Conservation (phyloP, 1,284 basidiomycete species). For the Malassezia sympodialis region DNA sequence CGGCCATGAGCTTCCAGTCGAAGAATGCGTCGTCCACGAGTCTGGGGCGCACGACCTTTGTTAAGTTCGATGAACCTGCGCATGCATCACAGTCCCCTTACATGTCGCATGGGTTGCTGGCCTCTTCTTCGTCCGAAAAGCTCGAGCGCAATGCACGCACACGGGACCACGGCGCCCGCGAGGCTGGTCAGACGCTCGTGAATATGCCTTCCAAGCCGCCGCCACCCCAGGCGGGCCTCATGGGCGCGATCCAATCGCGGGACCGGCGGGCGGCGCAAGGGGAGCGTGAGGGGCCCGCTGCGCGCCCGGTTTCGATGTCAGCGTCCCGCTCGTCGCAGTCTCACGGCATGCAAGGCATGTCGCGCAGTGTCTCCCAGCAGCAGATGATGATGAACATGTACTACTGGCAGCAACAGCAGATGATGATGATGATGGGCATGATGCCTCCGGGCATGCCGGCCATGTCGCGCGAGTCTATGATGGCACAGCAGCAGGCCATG, state of each 20-base stretch:
- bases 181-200: slow-evolving; percentile 76
- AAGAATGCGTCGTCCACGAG: background rate
- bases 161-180: slow-evolving; percentile 82
- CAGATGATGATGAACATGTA: slow-evolving; percentile 49
- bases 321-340: background rate
- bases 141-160: slow-evolving; percentile 86
- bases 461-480: slow-evolving; percentile 22
- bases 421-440: slow-evolving; percentile 51
- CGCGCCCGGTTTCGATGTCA: background rate
- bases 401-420: slow-evolving; percentile 20
- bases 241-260: slow-evolving; percentile 89
- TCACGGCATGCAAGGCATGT: slow-evolving; percentile 6
- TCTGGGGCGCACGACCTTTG: slow-evolving; percentile 32
- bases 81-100: slow-evolving; percentile 53
- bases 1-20: background rate
- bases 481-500: slow-evolving; percentile 40
- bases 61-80: slow-evolving; percentile 21
- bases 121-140: slow-evolving; percentile 87
- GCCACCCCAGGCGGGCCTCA: slow-evolving; percentile 83
- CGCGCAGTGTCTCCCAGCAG: slow-evolving; percentile 24
- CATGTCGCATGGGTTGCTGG: slow-evolving; percentile 82
- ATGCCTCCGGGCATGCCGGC: slow-evolving; percentile 24
- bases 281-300: slow-evolving; percentile 72
- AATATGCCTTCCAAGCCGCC: slow-evolving; percentile 89
- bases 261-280: slow-evolving; percentile 64